phyloP scores from a whole-genome alignment of 2,329 filamentous ascomycete species.

The Claviceps sorghi region DNA sequence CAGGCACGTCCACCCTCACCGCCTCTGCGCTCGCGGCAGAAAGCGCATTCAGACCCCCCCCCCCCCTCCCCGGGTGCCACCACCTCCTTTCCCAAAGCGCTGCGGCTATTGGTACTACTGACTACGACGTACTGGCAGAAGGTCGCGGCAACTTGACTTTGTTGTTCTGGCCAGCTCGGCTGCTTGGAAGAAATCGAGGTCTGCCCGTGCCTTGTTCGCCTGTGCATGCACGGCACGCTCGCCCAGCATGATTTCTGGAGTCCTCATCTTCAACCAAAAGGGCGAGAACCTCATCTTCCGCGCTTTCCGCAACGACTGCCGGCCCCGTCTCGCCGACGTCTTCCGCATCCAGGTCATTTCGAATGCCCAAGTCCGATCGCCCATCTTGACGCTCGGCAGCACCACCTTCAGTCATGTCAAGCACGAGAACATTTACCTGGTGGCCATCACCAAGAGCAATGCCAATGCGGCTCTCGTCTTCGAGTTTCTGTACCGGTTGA shows the following conservation, averaged over 20 bases:
- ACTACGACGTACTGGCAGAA: no score
- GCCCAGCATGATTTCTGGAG: constrained; percentile 77
- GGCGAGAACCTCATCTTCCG: constrained; percentile 99
- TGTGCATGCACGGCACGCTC: not conserved
- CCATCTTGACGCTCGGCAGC: constrained; percentile 90
- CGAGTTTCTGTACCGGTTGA: constrained; percentile 89
- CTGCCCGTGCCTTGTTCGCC: not conserved
- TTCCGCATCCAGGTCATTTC: constrained; percentile 98
- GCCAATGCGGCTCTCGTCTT: constrained; percentile 97
- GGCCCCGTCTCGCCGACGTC: constrained; percentile 91
- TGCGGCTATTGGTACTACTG: not conserved
- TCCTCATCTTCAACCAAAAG: constrained; percentile 98
- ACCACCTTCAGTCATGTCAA: constrained; percentile 99
- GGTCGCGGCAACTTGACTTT: not conserved
- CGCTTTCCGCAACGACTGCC: constrained; percentile 96
- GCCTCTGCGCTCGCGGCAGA: constrained; percentile 6
- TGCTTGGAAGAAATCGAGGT: not conserved
- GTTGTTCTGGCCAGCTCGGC: not conserved
- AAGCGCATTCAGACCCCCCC: no score
- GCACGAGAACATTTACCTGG: constrained; percentile 97
- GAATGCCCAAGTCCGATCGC: constrained; percentile 92
- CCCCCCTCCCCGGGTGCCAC: not conserved
- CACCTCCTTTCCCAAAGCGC: constrained; percentile 1
- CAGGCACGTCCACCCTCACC: constrained; percentile 5
- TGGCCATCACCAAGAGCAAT: constrained; percentile 96